These are phyloP conservation scores for Clonostachys sp. DNA, from an alignment of 2,329 filamentous ascomycete species.

Conservation along the genomic window DNA sequence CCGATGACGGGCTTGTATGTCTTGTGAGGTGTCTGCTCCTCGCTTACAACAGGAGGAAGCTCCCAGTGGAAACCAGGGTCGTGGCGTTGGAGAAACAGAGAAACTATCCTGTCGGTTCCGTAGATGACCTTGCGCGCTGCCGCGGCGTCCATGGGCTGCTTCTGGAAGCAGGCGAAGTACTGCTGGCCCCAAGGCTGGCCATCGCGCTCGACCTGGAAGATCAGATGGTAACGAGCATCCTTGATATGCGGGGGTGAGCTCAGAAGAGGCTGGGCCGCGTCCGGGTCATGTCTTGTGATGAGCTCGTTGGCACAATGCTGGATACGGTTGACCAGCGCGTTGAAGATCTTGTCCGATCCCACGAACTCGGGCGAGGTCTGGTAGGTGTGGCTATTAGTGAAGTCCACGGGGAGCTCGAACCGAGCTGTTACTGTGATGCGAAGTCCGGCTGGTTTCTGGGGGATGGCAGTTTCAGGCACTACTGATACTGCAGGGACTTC, in stretches of 20 bases:
- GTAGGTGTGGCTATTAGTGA: conserved; percentile 39
- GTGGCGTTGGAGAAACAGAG: conserved; percentile 43
- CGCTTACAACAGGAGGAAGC: conserved; percentile 33
- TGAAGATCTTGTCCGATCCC: conserved; percentile 39
- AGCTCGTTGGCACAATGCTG: conserved; percentile 48
- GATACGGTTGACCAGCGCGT: conserved; percentile 42
- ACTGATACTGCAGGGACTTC: too few species aligned
- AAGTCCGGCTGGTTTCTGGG: conserved; percentile 12
- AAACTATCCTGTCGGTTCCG: conserved; percentile 44
- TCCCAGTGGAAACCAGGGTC: conserved; percentile 46
- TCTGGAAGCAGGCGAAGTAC: conserved; percentile 45
- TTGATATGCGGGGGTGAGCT: conserved; percentile 27
- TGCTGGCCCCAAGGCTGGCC: conserved; percentile 36
- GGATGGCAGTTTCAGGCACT: too few species aligned
- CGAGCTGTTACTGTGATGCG: conserved; percentile 37
- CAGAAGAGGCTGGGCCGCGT: conserved; percentile 31
- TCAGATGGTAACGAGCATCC: conserved; percentile 41
- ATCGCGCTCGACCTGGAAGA: conserved; percentile 36
- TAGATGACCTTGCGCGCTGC: conserved; percentile 40
- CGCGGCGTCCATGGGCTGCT: conserved; percentile 34
- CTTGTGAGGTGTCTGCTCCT: conserved; percentile 25
- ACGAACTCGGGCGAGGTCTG: conserved; percentile 36
- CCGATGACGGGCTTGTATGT: conserved; percentile 32
- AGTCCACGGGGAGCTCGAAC: conserved; percentile 38
- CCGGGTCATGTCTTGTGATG: conserved; percentile 46